These are phyloP conservation scores for Vigna radiata DNA, from an alignment of 306 rosid species.

Conservation along the genomic window DNA sequence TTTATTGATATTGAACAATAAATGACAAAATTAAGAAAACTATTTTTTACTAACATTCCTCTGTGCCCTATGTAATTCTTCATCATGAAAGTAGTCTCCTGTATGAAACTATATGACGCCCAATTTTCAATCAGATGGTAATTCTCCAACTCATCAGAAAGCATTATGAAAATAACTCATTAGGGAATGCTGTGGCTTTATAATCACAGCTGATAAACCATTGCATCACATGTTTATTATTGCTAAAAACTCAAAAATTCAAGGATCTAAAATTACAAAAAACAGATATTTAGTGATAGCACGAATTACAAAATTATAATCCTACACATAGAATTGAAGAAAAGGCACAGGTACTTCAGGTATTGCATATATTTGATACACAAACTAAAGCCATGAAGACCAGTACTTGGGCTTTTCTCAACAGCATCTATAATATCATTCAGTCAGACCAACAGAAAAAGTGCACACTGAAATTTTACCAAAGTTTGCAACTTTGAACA, in stretches of 20 bases:
- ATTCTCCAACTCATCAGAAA: slow-evolving; percentile 20
- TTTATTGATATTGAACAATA: background rate
- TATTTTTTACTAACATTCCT: background rate
- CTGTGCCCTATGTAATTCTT: background rate
- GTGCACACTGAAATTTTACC: slow-evolving; percentile 1
- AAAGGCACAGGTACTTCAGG: background rate
- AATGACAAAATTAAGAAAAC: slow-evolving; percentile 19
- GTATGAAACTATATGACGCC: background rate
- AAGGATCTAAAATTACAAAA: slow-evolving; percentile 28
- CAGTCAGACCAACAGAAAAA: background rate
- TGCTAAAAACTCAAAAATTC: slow-evolving; percentile 46
- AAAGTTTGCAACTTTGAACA: slow-evolving; percentile 31
- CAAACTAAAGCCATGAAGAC: slow-evolving; percentile 2
- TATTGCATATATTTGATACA: slow-evolving; percentile 22
- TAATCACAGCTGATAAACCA: background rate
- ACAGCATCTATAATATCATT: slow-evolving; percentile 7
- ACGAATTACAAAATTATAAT: background rate
- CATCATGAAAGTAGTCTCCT: slow-evolving; percentile 7
- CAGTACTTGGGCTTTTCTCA: slow-evolving; percentile 4
- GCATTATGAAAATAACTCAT: background rate
- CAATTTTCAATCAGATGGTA: background rate
- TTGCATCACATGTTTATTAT: background rate
- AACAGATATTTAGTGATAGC: slow-evolving; percentile 10
- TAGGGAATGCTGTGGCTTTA: background rate
- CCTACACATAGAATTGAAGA: slow-evolving; percentile 17